Evolutionary conservation across 176 grass and related monocot genomes (phyloP).

Genomic region (Aegilops speltoides): DNA sequence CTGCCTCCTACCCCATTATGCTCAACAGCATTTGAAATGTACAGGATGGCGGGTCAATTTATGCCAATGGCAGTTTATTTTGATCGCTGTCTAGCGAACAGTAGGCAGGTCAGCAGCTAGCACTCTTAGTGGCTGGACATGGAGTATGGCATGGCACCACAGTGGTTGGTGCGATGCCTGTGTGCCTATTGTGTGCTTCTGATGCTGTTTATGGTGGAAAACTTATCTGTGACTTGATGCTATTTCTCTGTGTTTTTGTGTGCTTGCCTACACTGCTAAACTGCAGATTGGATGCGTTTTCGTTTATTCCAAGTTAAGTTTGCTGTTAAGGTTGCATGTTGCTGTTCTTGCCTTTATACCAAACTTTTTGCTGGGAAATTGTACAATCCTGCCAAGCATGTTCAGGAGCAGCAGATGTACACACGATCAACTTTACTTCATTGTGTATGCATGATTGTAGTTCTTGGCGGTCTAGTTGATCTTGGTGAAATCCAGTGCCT

Average conservation of each 20-base stretch:
- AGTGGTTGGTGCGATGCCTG: background rate
- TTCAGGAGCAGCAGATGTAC: background rate
- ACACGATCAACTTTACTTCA: no score
- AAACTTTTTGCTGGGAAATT: no score
- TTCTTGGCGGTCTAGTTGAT: constrained; percentile 7
- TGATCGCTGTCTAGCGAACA: background rate
- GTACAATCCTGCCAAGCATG: background rate
- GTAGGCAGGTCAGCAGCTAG: background rate
- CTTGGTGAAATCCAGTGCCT: constrained; percentile 81
- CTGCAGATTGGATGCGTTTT: background rate
- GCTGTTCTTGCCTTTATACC: no score
- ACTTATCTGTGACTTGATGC: background rate
- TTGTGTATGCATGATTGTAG: no score
- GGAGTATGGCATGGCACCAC: background rate
- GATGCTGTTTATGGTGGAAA: background rate
- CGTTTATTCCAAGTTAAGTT: background rate
- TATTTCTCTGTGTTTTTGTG: background rate
- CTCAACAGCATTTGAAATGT: constrained; percentile 5
- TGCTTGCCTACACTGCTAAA: background rate
- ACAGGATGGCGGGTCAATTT: constrained; percentile 12
- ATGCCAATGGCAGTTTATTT: background rate
- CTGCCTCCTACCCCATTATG: background rate
- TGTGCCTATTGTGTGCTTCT: background rate
- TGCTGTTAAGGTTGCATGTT: background rate
- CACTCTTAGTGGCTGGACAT: background rate